These are phyloP conservation scores for Phaseolus coccineus DNA, from an alignment of 331 rosid species.

Conservation along the genomic window DNA sequence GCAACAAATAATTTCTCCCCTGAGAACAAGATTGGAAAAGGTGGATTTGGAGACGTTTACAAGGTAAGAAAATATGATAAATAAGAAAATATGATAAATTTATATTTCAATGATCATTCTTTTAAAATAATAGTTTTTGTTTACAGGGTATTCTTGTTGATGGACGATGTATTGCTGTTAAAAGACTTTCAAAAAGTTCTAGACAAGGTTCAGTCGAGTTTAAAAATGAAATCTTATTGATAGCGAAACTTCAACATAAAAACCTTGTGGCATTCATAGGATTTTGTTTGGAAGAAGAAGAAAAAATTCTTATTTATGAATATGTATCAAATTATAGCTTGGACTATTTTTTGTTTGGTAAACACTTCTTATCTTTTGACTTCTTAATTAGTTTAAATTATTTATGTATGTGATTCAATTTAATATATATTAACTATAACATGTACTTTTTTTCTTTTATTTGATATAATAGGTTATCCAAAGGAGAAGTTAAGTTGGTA, in stretches of 20 bases:
- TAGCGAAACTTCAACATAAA: constrained; percentile 58
- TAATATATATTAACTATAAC: too few relatives aligned
- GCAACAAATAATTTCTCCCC: not conserved
- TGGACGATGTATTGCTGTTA: constrained; percentile 55
- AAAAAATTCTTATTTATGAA: constrained; percentile 60
- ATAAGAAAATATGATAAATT: not conserved
- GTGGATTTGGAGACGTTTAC: constrained; percentile 14
- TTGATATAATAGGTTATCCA: constrained; percentile 11
- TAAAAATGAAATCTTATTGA: constrained; percentile 48
- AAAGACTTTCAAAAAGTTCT: constrained; percentile 47
- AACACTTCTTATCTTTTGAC: not conserved
- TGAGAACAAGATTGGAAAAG: not conserved
- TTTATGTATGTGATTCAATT: too few relatives aligned
- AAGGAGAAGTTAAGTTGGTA: not conserved
- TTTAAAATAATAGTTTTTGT: not conserved
- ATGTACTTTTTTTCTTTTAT: too few relatives aligned
- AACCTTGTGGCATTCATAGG: constrained; percentile 55
- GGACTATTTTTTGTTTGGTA: constrained; percentile 54
- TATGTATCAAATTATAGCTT: constrained; percentile 54
- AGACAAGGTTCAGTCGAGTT: constrained; percentile 52
- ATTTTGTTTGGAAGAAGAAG: constrained; percentile 53
- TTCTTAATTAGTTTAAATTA: not conserved
- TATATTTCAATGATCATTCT: not conserved
- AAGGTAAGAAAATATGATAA: not conserved
- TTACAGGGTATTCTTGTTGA: constrained; percentile 48